These are phyloP conservation scores for Emergomyces pasteurianus DNA, from an alignment of 2,329 filamentous ascomycete species.

Conservation along the genomic window DNA sequence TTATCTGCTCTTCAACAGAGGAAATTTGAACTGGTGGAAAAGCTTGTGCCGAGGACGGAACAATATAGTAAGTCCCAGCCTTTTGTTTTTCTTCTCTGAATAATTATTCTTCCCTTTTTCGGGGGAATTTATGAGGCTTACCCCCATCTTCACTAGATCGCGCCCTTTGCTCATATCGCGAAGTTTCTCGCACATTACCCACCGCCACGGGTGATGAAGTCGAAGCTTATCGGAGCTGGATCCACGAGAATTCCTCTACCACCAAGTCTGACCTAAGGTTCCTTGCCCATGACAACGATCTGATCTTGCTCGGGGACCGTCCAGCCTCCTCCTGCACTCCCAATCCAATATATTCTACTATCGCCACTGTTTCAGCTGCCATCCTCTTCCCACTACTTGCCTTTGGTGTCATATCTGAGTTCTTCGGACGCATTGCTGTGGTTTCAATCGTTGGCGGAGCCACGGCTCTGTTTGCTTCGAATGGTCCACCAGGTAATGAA, in stretches of 20 bases:
- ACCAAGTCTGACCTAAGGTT: slow-evolving; percentile 42
- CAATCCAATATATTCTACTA: slow-evolving; percentile 25
- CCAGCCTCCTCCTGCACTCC: slow-evolving; percentile 9
- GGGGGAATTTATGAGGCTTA: slow-evolving; percentile 4
- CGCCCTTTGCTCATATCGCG: slow-evolving; percentile 35
- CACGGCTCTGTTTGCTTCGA: slow-evolving; percentile 29
- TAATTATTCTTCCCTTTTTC: background rate
- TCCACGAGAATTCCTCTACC: slow-evolving; percentile 39
- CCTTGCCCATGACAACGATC: slow-evolving; percentile 39
- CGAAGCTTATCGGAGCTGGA: slow-evolving; percentile 41
- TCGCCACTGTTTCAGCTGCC: slow-evolving; percentile 38
- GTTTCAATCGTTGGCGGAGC: slow-evolving; percentile 42
- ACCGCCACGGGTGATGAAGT: slow-evolving; percentile 38
- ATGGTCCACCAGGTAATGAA: slow-evolving; percentile 24
- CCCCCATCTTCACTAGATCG: slow-evolving; percentile 19
- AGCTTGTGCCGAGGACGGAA: slow-evolving; percentile 45
- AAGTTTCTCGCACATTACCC: slow-evolving; percentile 34
- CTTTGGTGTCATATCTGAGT: slow-evolving; percentile 46
- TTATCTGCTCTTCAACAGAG: slow-evolving; percentile 43
- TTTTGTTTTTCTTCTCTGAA: background rate
- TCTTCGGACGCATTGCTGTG: slow-evolving; percentile 46
- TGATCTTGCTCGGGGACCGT: slow-evolving; percentile 19
- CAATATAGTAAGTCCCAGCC: slow-evolving; percentile 45
- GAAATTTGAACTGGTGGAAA: slow-evolving; percentile 42
- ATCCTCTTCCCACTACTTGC: slow-evolving; percentile 47